Base-by-base conservation (phyloP, 192 early-diverging fungal genomes). In the Geranomyces variabilis region DNA sequence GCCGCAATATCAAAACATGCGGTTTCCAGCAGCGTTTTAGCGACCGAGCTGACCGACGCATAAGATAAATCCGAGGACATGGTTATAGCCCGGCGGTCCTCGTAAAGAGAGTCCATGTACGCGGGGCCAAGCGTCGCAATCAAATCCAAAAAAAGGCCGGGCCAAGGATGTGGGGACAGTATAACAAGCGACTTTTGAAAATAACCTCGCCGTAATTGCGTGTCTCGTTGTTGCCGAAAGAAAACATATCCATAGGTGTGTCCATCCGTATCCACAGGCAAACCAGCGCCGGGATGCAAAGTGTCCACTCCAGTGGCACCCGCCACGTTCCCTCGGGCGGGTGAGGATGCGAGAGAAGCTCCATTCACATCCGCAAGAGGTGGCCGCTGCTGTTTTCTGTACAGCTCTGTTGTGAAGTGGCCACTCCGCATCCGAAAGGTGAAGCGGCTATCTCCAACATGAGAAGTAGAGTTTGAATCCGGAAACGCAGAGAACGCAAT, bases 201-300 rank as follows among this genome's bases (percentile, higher is more conserved):
- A 60, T 90, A 96, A 21, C 96, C 96, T 46, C 96, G 89, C 14
- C 90, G 81, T 71, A 96, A 92, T 29, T 85, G 78, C 14, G 87
- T 80, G 76, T 98, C 95, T 75, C 89, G 86, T 76, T 94, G 90
- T 76, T 98, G 95, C 28, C 95, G 83, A 72, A 98, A 98, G 72
- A 95, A 96, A 13, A 94, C 95, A 82, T 96, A 94, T 31, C 93
- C 94, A 78, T 98, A 93, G 19, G 80, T 81, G 65, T 71, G 83
- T 67, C 77, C 84, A 58, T 86, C 84, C 4, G 67, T 80, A 34
- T 86, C 81, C 15, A 86, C 70, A 21, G 73, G 82, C 63, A 76
- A 57, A 49, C 64, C 66, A 22, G 49, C 56, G 44, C 57, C 77
- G 33, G 56, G 63, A 70, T 65, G 55, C 29, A 67, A 30, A 43